Evolutionary conservation across 257 asterid genomes (phyloP), one percentile per base, ranked within the genome.

Genomic region (Fraxinus anomala): DNA sequence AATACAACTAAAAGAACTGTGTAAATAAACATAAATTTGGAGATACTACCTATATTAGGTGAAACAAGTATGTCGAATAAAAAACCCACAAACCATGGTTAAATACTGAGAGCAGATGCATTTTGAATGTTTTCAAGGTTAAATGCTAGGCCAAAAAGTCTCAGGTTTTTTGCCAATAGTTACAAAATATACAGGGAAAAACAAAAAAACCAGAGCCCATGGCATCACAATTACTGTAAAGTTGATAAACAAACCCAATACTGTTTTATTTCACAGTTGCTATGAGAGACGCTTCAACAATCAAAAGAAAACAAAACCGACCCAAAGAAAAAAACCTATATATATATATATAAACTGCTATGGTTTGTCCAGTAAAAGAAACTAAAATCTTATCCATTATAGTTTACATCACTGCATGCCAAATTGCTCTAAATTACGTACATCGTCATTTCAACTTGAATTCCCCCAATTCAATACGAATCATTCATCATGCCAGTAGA

Each of bases 401-500:
- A n/a, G 0, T n/a, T 26, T 56, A n/a, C 28, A 56, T 4, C 7
- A 54, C 4, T 2, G 66, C 66, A 0, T 56, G 6, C 66, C 13
- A 56, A 56, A 47, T n/a, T n/a, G 26, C 26, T 5, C 66, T 56
- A 56, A 19, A 4, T 3, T 63, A 63, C 69, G 6, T 63, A 11
- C 34, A 63, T 63, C 36, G 3, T 63, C 69, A 63, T 26, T 23
- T 63, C 69, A 26, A 63, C 69, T 24, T 59, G 31, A 12, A 63
- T 5, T 63, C 36, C 69, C n/a, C 10, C 17, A 63, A 21, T 72
- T 49, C 73, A 79, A 59, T 70, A 78, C 9, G 74, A 80, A 30
- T 72, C 68, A n/a, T 74, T 77, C 1, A 42, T 87, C 88, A 87
- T 6, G 79, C 90, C 88, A 93, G 82, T 77, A 87, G 80, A 86